Percentiles rank a stretch among this genome's conserved stretches.
These are phyloP conservation scores for Ettlia oleoabundans DNA, from an alignment of 139 green algal genomes.

Conservation along the genomic window DNA sequence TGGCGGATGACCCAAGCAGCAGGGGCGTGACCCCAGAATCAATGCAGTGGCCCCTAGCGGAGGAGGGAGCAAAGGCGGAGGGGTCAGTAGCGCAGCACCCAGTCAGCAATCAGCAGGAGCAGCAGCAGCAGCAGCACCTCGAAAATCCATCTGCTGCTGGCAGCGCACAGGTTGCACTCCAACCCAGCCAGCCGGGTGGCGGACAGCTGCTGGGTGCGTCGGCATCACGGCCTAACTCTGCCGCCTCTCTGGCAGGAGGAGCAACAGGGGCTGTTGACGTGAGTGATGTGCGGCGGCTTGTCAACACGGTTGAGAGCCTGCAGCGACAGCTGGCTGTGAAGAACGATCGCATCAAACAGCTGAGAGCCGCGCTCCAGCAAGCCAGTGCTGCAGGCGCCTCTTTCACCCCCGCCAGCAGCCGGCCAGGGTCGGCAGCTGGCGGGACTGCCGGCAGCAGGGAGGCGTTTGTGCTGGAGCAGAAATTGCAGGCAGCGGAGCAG, in stretches of 20 bases:
- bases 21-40: not conserved
- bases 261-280: not conserved
- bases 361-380: constrained; percentile 3
- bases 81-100: not conserved
- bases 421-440: not conserved
- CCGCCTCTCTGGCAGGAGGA: not conserved
- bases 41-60: not conserved
- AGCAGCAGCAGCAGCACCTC: not conserved
- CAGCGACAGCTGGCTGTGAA: constrained; percentile 32
- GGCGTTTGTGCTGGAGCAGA: constrained; percentile 18
- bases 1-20: not conserved
- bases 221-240: too few relatives aligned
- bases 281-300: constrained; percentile 12
- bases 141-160: not conserved
- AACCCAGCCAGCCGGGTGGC: not conserved
- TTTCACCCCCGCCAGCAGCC: not conserved
- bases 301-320: constrained; percentile 13
- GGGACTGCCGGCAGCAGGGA: not conserved
- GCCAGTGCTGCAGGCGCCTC: constrained; percentile 1
- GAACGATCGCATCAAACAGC: constrained; percentile 32
- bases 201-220: too few relatives aligned
- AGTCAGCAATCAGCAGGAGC: not conserved
- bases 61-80: not conserved
- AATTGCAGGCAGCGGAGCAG: constrained; percentile 4
- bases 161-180: not conserved